phyloP scores from a whole-genome alignment of 768 basidiomycete species.

The Auricularia cornea region DNA sequence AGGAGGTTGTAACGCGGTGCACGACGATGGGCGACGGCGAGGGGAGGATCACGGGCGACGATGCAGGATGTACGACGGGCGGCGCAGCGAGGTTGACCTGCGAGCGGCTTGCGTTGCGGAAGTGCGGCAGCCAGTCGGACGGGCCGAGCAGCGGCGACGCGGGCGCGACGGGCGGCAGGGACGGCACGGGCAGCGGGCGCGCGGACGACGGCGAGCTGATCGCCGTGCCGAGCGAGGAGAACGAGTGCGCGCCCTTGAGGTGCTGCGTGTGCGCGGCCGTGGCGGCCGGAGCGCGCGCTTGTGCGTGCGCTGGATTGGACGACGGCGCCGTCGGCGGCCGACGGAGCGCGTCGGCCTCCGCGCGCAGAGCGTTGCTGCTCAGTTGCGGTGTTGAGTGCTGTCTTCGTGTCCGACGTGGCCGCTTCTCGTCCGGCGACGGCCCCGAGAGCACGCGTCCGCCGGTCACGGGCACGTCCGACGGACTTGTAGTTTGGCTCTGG shows the following conservation, averaged over 20 bases:
- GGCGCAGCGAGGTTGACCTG: too few relatives aligned
- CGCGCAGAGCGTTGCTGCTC: not conserved
- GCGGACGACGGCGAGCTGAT: not conserved
- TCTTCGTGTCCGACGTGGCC: not conserved
- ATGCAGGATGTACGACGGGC: too few relatives aligned
- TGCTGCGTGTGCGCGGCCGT: not conserved
- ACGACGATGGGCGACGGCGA: not conserved
- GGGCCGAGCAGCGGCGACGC: not conserved
- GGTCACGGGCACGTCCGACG: not conserved
- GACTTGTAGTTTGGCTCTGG: not conserved
- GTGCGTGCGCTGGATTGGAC: too few relatives aligned
- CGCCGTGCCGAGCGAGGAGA: not conserved
- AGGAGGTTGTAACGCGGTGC: not conserved
- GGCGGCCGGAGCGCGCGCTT: too few relatives aligned
- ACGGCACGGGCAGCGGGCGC: not conserved
- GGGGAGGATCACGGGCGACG: not conserved
- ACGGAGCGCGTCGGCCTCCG: not conserved
- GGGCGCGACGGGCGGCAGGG: not conserved
- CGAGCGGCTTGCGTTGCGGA: too few relatives aligned
- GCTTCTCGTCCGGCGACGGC: not conserved
- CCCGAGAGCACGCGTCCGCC: not conserved
- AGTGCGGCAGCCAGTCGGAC: not conserved
- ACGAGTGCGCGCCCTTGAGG: not conserved
- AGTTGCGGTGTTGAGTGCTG: not conserved
- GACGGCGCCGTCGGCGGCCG: not conserved